Evolutionary conservation across 1,284 basidiomycete species (phyloP).

Genomic region (Naganishia cerealis): DNA sequence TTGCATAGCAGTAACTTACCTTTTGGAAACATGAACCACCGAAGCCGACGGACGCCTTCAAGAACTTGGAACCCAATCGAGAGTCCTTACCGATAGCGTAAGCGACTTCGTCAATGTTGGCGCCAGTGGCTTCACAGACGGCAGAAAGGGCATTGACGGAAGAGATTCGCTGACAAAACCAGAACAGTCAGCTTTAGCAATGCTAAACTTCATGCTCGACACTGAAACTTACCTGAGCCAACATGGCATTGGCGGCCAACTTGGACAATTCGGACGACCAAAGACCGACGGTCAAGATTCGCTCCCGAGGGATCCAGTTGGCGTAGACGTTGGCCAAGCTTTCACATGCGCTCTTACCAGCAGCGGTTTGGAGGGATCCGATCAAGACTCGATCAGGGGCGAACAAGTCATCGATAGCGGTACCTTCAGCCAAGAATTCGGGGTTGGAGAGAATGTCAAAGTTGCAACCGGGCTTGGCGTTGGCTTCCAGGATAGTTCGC

Average conservation of each 20-base stretch:
- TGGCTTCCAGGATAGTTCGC: constrained; percentile 97
- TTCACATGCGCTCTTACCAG: constrained; percentile 77
- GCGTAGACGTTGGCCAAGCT: constrained; percentile 79
- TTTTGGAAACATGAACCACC: constrained; percentile 99
- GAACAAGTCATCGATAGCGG: constrained; percentile 86
- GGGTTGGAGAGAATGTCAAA: constrained; percentile 99
- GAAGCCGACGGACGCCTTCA: constrained; percentile 78
- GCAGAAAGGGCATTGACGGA: constrained; percentile 97
- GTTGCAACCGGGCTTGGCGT: constrained; percentile 82
- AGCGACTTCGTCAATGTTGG: constrained; percentile 96
- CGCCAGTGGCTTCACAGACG: constrained; percentile 99
- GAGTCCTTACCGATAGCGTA: constrained; percentile 90
- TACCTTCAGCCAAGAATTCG: constrained; percentile 97
- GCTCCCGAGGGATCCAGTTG: constrained; percentile 87
- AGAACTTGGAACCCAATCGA: constrained; percentile 91
- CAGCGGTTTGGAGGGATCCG: constrained; percentile 83
- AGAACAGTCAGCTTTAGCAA: not conserved
- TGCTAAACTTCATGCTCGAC: not conserved
- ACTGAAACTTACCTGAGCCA: constrained; percentile 64
- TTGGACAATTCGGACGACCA: constrained; percentile 99
- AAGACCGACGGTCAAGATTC: constrained; percentile 89
- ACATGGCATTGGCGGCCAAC: constrained; percentile 97
- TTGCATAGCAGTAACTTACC: constrained; percentile 32
- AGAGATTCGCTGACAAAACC: constrained; percentile 72
- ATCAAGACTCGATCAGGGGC: constrained; percentile 93